Evolutionary conservation across 1,284 basidiomycete genomes (phyloP).

Genomic region (Apiotrichum gracile): DNA sequence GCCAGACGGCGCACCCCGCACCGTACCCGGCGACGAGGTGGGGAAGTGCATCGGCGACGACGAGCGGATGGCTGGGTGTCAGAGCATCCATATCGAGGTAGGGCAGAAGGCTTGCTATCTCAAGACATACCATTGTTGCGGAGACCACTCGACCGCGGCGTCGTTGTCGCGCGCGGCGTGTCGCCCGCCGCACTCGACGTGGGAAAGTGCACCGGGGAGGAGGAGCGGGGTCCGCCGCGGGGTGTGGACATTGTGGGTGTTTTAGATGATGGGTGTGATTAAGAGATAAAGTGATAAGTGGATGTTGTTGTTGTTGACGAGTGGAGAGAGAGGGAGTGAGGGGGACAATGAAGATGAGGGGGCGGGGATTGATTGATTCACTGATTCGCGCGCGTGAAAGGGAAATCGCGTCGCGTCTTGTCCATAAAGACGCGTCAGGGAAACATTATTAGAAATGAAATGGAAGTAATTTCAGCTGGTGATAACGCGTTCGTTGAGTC

Average conservation of each 20-base stretch:
- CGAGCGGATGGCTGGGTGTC: background rate
- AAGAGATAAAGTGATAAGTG: background rate
- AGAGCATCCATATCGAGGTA: background rate
- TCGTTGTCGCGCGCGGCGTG: slow-evolving; percentile 32
- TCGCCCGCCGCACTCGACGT: slow-evolving; percentile 33
- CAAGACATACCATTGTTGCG: too few species aligned
- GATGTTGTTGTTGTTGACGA: background rate
- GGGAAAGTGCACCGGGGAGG: slow-evolving; percentile 40
- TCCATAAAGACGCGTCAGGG: background rate
- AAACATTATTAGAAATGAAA: background rate
- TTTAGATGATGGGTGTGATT: background rate
- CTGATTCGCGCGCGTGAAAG: background rate
- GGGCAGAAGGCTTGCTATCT: slow-evolving; percentile 9
- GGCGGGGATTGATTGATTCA: background rate
- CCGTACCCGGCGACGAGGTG: slow-evolving; percentile 58
- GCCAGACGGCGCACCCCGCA: slow-evolving; percentile 14
- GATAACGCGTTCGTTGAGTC: too few species aligned
- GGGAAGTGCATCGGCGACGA: slow-evolving; percentile 66
- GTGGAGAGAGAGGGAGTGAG: background rate
- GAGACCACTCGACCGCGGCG: slow-evolving; percentile 22
- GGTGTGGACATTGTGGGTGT: slow-evolving; percentile 28
- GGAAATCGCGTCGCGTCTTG: too few species aligned
- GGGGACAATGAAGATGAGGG: slow-evolving; percentile 2
- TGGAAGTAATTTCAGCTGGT: too few species aligned
- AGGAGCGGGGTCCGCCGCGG: slow-evolving; percentile 20